Evolutionary conservation across 352 stramenopile genomes (phyloP).

Genomic region (Phytophthora hibernalis): DNA sequence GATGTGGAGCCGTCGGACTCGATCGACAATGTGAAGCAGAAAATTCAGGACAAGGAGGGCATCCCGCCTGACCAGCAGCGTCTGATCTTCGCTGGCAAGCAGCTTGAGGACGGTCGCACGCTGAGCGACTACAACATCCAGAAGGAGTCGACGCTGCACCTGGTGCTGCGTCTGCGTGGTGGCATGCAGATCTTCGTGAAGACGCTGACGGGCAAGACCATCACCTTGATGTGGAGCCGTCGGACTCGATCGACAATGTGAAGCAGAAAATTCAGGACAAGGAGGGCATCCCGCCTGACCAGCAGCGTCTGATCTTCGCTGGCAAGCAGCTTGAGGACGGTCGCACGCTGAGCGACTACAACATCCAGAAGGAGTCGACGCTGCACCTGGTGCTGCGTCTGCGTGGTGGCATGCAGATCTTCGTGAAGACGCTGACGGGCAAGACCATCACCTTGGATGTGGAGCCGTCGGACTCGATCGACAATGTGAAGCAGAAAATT

Average conservation of each 20-base stretch:
- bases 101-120: conserved; percentile 95
- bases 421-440: not conserved
- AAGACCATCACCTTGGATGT: conserved; percentile 80
- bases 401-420: conserved; percentile 59
- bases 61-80: conserved; percentile 96
- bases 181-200: conserved; percentile 28
- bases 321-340: conserved; percentile 96
- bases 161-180: conserved; percentile 93
- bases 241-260: conserved; percentile 62
- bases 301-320: conserved; percentile 96
- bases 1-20: conserved; percentile 36
- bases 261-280: conserved; percentile 79
- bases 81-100: conserved; percentile 96
- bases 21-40: conserved; percentile 90
- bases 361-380: conserved; percentile 96
- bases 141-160: conserved; percentile 96
- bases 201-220: conserved; percentile 66
- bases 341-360: conserved; percentile 93
- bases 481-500: conserved; percentile 90
- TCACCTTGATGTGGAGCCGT: conserved; percentile 45
- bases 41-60: conserved; percentile 62
- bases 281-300: conserved; percentile 93
- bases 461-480: conserved; percentile 33
- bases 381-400: conserved; percentile 95
- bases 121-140: conserved; percentile 94